Conservation (phyloP, 169 alveolate genomes). For the Plasmodium adleri region DNA sequence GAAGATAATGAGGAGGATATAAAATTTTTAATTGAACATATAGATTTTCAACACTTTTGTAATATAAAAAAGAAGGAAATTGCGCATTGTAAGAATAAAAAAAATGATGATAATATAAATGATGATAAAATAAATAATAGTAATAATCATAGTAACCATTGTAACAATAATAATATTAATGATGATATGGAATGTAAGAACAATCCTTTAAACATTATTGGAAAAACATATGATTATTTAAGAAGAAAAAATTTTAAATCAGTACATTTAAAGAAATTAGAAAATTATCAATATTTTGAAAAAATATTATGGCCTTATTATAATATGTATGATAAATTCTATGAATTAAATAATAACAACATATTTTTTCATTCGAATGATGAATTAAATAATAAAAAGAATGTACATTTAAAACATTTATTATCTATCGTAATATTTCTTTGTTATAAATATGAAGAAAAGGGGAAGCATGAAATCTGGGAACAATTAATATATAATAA, state of each 20-base stretch:
- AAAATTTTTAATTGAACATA: constrained; percentile 54
- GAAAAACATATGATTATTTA: constrained; percentile 63
- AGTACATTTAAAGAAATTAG: constrained; percentile 56
- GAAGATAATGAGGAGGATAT: neutral
- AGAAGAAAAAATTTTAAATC: constrained; percentile 45
- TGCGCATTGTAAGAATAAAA: neutral
- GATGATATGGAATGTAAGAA: too few relatives aligned
- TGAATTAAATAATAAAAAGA: neutral
- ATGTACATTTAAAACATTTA: constrained; percentile 51
- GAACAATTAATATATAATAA: constrained; percentile 61
- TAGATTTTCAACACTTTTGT: constrained; percentile 55
- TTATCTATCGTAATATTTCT: constrained; percentile 60
- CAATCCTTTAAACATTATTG: constrained; percentile 20
- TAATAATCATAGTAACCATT: neutral
- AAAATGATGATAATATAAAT: neutral
- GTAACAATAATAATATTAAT: too few relatives aligned
- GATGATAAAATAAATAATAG: constrained; percentile 3
- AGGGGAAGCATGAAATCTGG: constrained; percentile 75
- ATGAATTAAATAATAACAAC: constrained; percentile 21
- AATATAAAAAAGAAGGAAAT: constrained; percentile 2
- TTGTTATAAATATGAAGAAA: constrained; percentile 76
- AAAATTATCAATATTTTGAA: constrained; percentile 73
- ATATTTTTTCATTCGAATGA: constrained; percentile 32
- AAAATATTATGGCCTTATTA: constrained; percentile 60
- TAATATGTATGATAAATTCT: constrained; percentile 47